Conservation (phyloP, 2,329 filamentous ascomycete species). For the Xylaria digitata region DNA sequence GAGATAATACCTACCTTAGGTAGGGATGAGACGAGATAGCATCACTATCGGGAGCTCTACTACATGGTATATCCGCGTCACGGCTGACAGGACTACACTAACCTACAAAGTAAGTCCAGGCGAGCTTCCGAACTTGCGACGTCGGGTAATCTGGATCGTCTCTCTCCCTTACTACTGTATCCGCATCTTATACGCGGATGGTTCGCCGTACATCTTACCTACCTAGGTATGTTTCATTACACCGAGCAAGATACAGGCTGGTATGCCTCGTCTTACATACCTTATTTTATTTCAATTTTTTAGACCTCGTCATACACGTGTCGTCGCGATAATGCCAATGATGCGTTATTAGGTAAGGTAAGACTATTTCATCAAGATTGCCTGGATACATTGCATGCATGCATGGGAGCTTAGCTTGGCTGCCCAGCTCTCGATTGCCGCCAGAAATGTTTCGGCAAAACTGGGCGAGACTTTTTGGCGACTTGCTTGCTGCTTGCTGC, state of each 20-base stretch:
- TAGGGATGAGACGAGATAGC: background rate
- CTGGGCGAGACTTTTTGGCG: background rate
- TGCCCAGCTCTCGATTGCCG: slow-evolving; percentile 30
- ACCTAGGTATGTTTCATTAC: background rate
- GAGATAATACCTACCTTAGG: background rate
- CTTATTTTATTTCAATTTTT: background rate
- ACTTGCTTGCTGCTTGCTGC: slow-evolving; percentile 1
- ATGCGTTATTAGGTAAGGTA: slow-evolving; percentile 14
- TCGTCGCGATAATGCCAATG: background rate
- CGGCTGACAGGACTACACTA: background rate
- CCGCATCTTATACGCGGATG: too few relatives aligned
- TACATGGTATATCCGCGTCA: background rate
- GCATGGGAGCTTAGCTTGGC: slow-evolving; percentile 6
- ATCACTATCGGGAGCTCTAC: background rate
- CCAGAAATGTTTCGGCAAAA: slow-evolving; percentile 18
- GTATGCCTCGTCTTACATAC: slow-evolving; percentile 12
- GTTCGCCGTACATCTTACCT: background rate
- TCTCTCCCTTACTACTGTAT: background rate
- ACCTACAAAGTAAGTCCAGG: background rate
- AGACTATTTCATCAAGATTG: background rate
- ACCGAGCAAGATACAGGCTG: background rate
- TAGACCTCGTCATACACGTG: background rate
- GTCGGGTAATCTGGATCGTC: background rate
- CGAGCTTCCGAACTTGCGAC: background rate
- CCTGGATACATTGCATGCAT: background rate